Conservation (phyloP, 2,329 filamentous ascomycete genomes). For the Hawksworthiomyces lignivorus region DNA sequence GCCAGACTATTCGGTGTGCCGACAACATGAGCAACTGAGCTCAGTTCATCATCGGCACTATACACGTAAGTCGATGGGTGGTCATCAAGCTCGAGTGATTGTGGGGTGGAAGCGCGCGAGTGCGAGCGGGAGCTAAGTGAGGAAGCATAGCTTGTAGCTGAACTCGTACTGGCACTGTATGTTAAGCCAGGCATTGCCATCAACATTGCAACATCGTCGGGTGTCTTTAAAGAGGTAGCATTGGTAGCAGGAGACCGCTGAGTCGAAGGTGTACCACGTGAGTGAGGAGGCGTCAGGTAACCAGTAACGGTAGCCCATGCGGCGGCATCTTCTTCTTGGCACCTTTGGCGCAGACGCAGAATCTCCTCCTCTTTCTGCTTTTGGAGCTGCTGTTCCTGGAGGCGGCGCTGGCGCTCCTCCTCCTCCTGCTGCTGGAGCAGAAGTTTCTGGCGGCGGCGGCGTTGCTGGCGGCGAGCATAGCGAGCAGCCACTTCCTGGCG, state of each 20-base stretch:
- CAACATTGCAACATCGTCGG: slow-evolving; percentile 17
- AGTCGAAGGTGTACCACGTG: too few relatives aligned
- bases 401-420: slow-evolving; percentile 20
- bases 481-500: slow-evolving; percentile 50
- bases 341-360: slow-evolving; percentile 16
- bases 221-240: slow-evolving; percentile 17
- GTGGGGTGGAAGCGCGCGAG: slow-evolving; percentile 43
- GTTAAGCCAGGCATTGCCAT: slow-evolving; percentile 37
- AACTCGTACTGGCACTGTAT: slow-evolving; percentile 36
- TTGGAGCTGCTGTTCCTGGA: slow-evolving; percentile 17
- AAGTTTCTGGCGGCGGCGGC: slow-evolving; percentile 20
- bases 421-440: slow-evolving; percentile 25
- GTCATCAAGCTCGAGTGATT: slow-evolving; percentile 30
- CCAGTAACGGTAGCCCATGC: slow-evolving; percentile 16
- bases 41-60: slow-evolving; percentile 36
- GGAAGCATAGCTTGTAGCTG: slow-evolving; percentile 35
- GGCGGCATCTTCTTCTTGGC: slow-evolving; percentile 27
- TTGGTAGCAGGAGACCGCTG: too few relatives aligned
- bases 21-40: slow-evolving; percentile 33
- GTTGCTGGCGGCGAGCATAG: slow-evolving; percentile 42
- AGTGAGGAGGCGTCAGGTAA: slow-evolving; percentile 40
- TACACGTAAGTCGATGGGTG: slow-evolving; percentile 32
- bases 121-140: slow-evolving; percentile 39
- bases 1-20: slow-evolving; percentile 17
- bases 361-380: slow-evolving; percentile 14